Conservation (phyloP, 179 eudicot species). For the Amaranthus tricolor region DNA sequence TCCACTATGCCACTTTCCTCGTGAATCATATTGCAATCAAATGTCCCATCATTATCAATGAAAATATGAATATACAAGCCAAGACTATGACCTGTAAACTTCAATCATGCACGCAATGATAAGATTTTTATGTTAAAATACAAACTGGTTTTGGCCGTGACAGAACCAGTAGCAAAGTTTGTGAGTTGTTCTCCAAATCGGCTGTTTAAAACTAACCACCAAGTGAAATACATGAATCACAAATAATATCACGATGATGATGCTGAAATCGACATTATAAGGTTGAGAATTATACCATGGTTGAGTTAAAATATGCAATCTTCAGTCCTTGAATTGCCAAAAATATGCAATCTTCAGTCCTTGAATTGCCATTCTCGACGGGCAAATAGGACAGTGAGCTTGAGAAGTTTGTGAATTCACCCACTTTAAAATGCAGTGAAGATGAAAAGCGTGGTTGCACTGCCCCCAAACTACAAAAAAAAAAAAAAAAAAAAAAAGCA, state of each 20-base stretch:
- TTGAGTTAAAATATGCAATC: background rate
- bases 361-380: slow-evolving; percentile 93
- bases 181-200: background rate
- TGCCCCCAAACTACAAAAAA: slow-evolving; percentile 81
- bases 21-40: background rate
- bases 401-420: slow-evolving; percentile 85
- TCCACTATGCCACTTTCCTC: background rate
- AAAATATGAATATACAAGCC: background rate
- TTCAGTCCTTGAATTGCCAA: background rate
- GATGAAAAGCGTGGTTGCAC: slow-evolving; percentile 96
- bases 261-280: background rate
- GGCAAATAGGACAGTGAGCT: slow-evolving; percentile 94
- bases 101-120: background rate
- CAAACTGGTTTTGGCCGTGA: background rate
- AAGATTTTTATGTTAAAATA: background rate
- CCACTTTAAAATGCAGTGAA: slow-evolving; percentile 98
- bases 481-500: background rate
- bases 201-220: background rate
- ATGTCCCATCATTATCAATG: background rate
- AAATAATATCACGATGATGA: background rate
- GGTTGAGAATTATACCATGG: background rate
- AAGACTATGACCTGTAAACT: slow-evolving; percentile 5
- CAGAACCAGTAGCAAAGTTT: background rate
- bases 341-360: slow-evolving; percentile 36
- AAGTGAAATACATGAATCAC: background rate